Base-by-base conservation (phyloP, 2,329 filamentous ascomycete species). In the Daldinia sp. region DNA sequence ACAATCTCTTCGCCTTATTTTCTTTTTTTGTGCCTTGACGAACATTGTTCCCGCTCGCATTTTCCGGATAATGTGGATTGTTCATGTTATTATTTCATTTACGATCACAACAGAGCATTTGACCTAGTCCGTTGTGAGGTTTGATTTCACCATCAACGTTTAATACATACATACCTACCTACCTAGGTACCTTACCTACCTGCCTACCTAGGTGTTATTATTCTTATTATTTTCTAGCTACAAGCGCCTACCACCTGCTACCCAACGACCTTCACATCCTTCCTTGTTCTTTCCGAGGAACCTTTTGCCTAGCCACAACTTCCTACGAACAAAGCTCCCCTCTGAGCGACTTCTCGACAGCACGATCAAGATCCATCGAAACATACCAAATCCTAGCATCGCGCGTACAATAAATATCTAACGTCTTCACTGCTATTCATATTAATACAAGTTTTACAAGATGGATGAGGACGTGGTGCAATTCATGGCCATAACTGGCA, bases 401-500 rank as follows among this genome's bases (percentile, higher is more conserved):
- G 13, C 35, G 17, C 50, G 3, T 21, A 30, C 13, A 9, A 13
- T 29, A 27, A n/a, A 6, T 30, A 29, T 30, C 15, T 25, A 13
- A 51, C 34, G 4, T 39, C 9, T 29, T 9, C 47, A 21, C 19
- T 32, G 10, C n/a, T 30, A 47, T 49, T 17, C 27, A 27, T 17
- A 6, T 17, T 47, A 9, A 35, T 27, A 17, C 39, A 39, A 41
- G n/a, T 13, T 41, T 56, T 19, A 9, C 69, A 76, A 70, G 66
- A 92, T 92, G 88, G 90, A 91, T 70, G 88, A 90, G 69, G 86
- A 89, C 59, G 86, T 97, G 70, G 85, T 86, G 67, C 87, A 88
- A 73, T 97, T 99, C 76, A 87, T 88, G 72, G 83, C 85, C 78
- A 91, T 99, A 76, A 98, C 95, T 35, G 90, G 88, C 70, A 87